Evolutionary conservation across 441 rosid species (phyloP), one percentile per base, ranked within the genome.

Genomic region (Metrosideros polymorpha): DNA sequence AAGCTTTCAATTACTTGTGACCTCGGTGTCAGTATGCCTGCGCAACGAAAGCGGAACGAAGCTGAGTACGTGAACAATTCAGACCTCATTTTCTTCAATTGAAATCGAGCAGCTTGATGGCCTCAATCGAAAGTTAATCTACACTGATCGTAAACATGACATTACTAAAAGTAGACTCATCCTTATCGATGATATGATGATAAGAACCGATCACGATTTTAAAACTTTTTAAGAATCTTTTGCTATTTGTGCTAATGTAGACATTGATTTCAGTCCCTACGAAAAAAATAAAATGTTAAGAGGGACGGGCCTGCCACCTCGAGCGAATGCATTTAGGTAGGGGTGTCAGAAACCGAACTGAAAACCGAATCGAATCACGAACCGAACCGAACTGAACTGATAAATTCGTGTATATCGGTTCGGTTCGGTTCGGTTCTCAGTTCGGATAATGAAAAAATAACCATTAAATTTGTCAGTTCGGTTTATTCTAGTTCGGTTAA

Each of bases 201-300:
- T 8, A 32, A 0, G 43, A 35, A 63, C 9, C 18, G 4, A 61
- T 17, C 24, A 18, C 0, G 24, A 61, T 30, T 35, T 61, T 12
- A 17, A 32, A 63, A 18, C 25, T 0, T 43, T 63, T 18, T 18
- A 0, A 32, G 0, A 1, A 32, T 61, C 6, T 29, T 61, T 4
- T 15, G 43, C 32, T 32, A 43, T 5, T 63, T 63, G 76, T 32
- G 42, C 47, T 18, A 6, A 1, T 0, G 10, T 2, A 2, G 6
- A 63, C 76, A 0, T 17, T 30, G 8, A 63, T 30, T 22, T 63
- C 12, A 14, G 25, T 61, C 75, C 25, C 39, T 17, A 0, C 7
- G 2, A 13, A 1, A 3, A 4, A 15, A 15, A 14, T 0, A 63
- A 63, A 30, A 14, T 3, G 2, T 9, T 3, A 17, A 15, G 6